phyloP scores from a whole-genome alignment of 2,329 filamentous ascomycete species.

The Orbilia quercus region DNA sequence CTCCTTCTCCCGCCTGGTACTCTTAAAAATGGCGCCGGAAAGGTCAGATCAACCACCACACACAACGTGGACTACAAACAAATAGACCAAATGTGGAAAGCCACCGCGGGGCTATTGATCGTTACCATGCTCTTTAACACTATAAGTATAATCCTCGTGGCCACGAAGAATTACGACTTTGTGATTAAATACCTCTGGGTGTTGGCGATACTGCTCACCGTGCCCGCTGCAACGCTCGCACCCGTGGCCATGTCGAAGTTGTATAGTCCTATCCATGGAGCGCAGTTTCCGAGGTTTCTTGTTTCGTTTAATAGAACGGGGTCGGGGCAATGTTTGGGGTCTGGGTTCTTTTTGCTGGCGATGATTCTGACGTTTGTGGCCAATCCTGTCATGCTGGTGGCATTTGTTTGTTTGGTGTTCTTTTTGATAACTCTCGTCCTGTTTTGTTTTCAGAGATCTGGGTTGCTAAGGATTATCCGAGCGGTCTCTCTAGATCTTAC shows the following conservation, averaged over 20 bases:
- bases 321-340: conserved; percentile 23
- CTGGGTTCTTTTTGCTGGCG: conserved; percentile 22
- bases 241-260: conserved; percentile 8
- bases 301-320: conserved; percentile 25
- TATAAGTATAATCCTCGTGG: neutral
- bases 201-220: neutral
- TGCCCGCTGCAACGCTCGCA: conserved; percentile 8
- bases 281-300: conserved; percentile 2
- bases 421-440: conserved; percentile 3
- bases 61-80: conserved; percentile 2
- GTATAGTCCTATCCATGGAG: conserved; percentile 4
- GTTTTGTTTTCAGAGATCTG: neutral
- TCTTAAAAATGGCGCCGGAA: conserved; percentile 1
- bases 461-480: neutral
- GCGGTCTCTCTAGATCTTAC: too few species aligned
- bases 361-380: conserved; percentile 22
- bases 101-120: conserved; percentile 7
- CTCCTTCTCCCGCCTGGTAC: conserved; percentile 21
- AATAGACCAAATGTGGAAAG: conserved; percentile 19
- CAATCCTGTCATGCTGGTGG: conserved; percentile 11
- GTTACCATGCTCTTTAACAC: conserved; percentile 18
- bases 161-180: neutral
- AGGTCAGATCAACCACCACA: neutral
- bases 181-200: conserved; percentile 21
- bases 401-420: neutral